phyloP scores from a whole-genome alignment of 495 filamentous ascomycete species.

The Neurospora sp. region DNA sequence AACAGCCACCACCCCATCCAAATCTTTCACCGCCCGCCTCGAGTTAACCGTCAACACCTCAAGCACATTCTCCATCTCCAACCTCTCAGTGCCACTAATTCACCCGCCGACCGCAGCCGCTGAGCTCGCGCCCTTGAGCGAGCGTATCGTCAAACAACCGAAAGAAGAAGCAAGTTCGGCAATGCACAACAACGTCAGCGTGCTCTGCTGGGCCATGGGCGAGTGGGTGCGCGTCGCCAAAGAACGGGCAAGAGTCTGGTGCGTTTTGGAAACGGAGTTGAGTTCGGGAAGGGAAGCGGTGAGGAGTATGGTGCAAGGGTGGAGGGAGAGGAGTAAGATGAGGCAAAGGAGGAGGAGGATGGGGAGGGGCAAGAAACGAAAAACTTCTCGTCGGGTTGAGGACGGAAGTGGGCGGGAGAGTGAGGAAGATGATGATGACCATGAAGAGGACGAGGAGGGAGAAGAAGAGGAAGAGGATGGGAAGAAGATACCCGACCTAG shows the following conservation, averaged over 20 bases:
- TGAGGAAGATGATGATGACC: neutral
- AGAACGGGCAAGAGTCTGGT: constrained; percentile 38
- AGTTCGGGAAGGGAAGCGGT: constrained; percentile 25
- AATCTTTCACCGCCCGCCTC: constrained; percentile 32
- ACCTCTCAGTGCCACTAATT: constrained; percentile 31
- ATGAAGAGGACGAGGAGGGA: constrained; percentile 1
- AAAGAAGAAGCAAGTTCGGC: constrained; percentile 16
- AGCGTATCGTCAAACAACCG: constrained; percentile 12
- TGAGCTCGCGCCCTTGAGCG: constrained; percentile 35
- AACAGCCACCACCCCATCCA: constrained; percentile 22
- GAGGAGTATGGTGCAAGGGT: constrained; percentile 15
- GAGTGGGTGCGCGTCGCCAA: constrained; percentile 40
- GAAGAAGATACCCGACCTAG: neutral
- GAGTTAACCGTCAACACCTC: constrained; percentile 39
- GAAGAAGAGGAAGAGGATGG: constrained; percentile 1
- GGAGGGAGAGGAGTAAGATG: constrained; percentile 13
- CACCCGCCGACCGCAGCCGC: constrained; percentile 26
- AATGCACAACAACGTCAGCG: constrained; percentile 32
- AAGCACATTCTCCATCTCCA: constrained; percentile 21
- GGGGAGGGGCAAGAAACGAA: constrained; percentile 5
- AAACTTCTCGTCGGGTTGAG: constrained; percentile 4
- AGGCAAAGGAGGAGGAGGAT: constrained; percentile 10
- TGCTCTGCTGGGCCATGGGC: constrained; percentile 42
- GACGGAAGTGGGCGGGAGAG: too few species aligned
- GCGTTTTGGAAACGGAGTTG: constrained; percentile 24